A percentile compares a stretch with the other conserved stretches of the same genome.
These are phyloP conservation scores for Globisporangium alternatum DNA, from an alignment of 352 stramenopile genomes.

Conservation along the genomic window DNA sequence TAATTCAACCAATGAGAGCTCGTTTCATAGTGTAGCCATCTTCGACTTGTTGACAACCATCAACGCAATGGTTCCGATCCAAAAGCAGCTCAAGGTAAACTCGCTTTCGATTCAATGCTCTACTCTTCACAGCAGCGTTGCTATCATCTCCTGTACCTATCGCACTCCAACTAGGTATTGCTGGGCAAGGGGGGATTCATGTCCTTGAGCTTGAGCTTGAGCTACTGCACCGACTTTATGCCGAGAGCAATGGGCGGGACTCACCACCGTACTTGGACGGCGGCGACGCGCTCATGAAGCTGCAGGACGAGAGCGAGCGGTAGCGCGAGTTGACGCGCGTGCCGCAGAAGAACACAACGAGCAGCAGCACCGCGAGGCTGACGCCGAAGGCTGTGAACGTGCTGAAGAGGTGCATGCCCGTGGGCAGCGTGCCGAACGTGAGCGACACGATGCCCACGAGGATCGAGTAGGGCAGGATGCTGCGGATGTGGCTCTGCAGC, in stretches of 20 bases:
- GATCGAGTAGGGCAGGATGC: constrained; percentile 81
- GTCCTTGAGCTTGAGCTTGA: not conserved
- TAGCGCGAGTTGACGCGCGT: constrained; percentile 77
- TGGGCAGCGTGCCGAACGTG: constrained; percentile 61
- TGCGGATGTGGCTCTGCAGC: constrained; percentile 82
- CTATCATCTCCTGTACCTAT: not conserved
- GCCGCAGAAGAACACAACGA: constrained; percentile 80
- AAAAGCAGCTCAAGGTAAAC: not conserved
- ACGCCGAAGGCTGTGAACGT: constrained; percentile 80
- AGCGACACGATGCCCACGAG: constrained; percentile 70
- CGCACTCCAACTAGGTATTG: not conserved
- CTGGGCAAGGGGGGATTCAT: not conserved
- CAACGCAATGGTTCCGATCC: not conserved
- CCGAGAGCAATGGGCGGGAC: constrained; percentile 43
- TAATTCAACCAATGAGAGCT: not conserved
- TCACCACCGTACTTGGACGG: constrained; percentile 49
- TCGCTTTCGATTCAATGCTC: not conserved
- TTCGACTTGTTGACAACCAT: not conserved
- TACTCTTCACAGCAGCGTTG: not conserved
- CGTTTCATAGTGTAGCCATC: constrained; percentile 4
- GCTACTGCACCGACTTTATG: not conserved
- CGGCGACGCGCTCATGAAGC: constrained; percentile 66
- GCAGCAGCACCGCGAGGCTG: constrained; percentile 63
- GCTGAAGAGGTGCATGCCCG: constrained; percentile 71
- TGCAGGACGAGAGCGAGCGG: constrained; percentile 70